These are phyloP conservation scores for Dillenia turbinata DNA, from an alignment of 164 flowering plant species.

Conservation along the genomic window DNA sequence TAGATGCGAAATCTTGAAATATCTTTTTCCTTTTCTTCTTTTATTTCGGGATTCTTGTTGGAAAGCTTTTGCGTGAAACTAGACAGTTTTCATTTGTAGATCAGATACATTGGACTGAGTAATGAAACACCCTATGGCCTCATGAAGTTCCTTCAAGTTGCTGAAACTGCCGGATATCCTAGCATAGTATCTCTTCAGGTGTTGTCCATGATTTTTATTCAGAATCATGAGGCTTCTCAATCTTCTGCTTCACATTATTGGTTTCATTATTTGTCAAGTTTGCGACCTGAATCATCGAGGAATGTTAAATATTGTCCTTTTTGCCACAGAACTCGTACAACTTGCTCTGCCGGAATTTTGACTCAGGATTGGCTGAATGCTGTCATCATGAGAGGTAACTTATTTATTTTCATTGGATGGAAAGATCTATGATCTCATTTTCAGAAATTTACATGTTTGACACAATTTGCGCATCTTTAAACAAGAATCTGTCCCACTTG, in stretches of 20 bases:
- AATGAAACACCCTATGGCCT: conserved; percentile 93
- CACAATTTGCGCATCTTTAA: too few species aligned
- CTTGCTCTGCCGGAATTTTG: conserved; percentile 74
- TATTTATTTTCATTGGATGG: background rate
- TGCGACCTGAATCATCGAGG: too few species aligned
- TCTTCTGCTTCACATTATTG: too few species aligned
- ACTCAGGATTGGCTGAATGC: conserved; percentile 83
- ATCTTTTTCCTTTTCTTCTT: background rate
- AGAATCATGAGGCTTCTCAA: too few species aligned
- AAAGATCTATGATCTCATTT: too few species aligned
- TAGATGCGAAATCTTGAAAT: background rate
- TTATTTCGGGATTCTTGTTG: too few species aligned
- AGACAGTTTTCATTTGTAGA: conserved; percentile 28
- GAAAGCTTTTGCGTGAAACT: background rate
- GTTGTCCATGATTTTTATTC: background rate
- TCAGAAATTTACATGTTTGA: too few species aligned
- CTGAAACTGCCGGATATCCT: conserved; percentile 37
- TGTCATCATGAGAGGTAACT: conserved; percentile 85
- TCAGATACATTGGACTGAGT: conserved; percentile 80
- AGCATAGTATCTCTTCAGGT: conserved; percentile 83
- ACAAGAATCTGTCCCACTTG: too few species aligned
- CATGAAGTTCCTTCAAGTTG: conserved; percentile 73
- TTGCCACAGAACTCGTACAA: conserved; percentile 59
- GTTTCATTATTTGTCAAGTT: too few species aligned
- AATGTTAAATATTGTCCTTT: conserved; percentile 1